These are phyloP conservation scores for Antrodiella citrinella DNA, from an alignment of 768 basidiomycete genomes.

Conservation along the genomic window DNA sequence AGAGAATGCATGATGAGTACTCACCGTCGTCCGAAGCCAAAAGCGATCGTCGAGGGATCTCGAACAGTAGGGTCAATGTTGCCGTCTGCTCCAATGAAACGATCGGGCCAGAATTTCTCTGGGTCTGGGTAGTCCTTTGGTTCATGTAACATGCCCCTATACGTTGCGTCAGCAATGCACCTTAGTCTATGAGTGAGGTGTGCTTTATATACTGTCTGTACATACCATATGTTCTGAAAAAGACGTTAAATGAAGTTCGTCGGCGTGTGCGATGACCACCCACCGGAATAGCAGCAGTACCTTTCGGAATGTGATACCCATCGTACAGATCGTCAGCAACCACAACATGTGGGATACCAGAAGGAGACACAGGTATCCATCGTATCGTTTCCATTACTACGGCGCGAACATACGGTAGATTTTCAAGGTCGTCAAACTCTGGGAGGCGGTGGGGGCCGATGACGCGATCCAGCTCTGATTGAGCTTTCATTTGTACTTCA, in stretches of 20 bases:
- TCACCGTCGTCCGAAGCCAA: slow-evolving; percentile 43
- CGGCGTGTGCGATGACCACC: too few relatives aligned
- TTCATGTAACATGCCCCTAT: slow-evolving; percentile 16
- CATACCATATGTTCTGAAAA: slow-evolving; percentile 16
- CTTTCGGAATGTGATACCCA: slow-evolving; percentile 19
- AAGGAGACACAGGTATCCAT: slow-evolving; percentile 1
- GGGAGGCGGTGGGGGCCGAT: slow-evolving; percentile 50
- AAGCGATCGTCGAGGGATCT: slow-evolving; percentile 31
- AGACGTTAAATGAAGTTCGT: too few relatives aligned
- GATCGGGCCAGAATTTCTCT: slow-evolving; percentile 19
- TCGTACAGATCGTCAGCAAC: slow-evolving; percentile 19
- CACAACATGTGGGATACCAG: slow-evolving; percentile 17
- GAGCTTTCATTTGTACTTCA: slow-evolving; percentile 34
- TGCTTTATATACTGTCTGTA: not conserved
- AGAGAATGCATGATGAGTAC: not conserved
- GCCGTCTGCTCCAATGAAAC: slow-evolving; percentile 5
- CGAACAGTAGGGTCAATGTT: not conserved
- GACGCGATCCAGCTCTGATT: slow-evolving; percentile 53
- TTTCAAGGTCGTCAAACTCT: slow-evolving; percentile 34
- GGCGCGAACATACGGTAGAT: slow-evolving; percentile 3
- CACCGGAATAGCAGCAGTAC: slow-evolving; percentile 14
- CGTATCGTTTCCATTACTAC: slow-evolving; percentile 4
- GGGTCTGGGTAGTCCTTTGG: slow-evolving; percentile 25
- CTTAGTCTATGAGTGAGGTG: not conserved
- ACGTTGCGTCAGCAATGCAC: not conserved